These are phyloP conservation scores for Fusarium humuli DNA, from an alignment of 2,329 filamentous ascomycete species.

Conservation along the genomic window DNA sequence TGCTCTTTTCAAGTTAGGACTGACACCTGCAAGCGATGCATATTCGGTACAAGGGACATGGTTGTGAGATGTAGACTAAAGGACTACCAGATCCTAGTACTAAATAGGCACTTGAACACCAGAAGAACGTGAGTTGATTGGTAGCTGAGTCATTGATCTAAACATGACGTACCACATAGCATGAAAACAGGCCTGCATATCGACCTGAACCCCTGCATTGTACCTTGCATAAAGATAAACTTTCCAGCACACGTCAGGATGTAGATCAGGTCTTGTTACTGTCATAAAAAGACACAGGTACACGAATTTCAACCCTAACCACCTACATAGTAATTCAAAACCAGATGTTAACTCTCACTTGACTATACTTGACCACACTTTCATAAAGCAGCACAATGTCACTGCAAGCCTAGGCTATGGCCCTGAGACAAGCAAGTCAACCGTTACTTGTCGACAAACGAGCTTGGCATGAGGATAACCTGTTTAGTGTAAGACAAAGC, in stretches of 20 bases:
- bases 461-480: neutral
- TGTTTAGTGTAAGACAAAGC: neutral
- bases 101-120: rapidly evolving
- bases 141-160: neutral
- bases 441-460: neutral
- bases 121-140: neutral
- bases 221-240: neutral
- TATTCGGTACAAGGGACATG: no score
- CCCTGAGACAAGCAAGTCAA: neutral
- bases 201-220: neutral
- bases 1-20: no score
- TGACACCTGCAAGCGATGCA: no score
- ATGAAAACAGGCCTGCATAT: neutral
- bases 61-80: no score
- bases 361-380: no score
- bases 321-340: neutral
- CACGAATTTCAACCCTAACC: neutral
- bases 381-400: neutral
- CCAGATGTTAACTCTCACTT: no score
- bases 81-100: neutral
- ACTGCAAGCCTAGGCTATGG: no score
- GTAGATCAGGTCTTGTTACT: neutral
- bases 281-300: neutral
- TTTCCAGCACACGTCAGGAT: rapidly evolving
- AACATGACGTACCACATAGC: neutral